These are phyloP conservation scores for Gastroboletus turbinatus DNA, from an alignment of 1,284 basidiomycete genomes.

Conservation along the genomic window DNA sequence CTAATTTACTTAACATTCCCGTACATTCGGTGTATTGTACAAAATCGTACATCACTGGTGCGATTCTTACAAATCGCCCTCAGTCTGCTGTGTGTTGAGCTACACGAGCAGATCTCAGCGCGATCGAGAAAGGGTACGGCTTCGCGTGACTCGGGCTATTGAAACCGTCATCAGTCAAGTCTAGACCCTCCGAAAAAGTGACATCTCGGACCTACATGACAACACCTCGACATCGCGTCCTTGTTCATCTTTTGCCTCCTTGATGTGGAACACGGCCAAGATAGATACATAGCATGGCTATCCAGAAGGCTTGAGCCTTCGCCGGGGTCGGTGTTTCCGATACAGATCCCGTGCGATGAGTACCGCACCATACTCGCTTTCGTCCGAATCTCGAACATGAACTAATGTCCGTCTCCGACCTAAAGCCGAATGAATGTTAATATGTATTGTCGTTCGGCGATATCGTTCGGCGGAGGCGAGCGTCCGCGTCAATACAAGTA, in stretches of 20 bases:
- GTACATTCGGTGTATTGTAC: neutral
- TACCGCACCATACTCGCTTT: too few species aligned
- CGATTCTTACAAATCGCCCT: constrained; percentile 1
- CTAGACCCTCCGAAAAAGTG: neutral
- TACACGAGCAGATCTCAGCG: constrained; percentile 25
- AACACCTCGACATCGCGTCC: constrained; percentile 39
- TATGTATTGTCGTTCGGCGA: too few species aligned
- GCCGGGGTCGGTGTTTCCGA: constrained; percentile 41
- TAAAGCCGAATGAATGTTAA: neutral
- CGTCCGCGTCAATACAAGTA: neutral
- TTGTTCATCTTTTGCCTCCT: constrained; percentile 33
- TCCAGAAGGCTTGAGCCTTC: constrained; percentile 41
- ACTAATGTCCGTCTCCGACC: neutral
- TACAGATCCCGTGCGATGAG: constrained; percentile 39
- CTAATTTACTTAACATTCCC: neutral
- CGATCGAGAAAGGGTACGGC: constrained; percentile 29
- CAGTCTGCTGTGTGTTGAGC: constrained; percentile 13
- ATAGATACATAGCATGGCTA: constrained; percentile 45
- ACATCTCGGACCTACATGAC: constrained; percentile 42
- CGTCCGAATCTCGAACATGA: neutral
- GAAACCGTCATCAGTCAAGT: neutral
- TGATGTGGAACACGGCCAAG: constrained; percentile 39
- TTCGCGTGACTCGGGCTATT: constrained; percentile 12
- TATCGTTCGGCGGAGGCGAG: too few species aligned
- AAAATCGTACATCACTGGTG: neutral